Evolutionary conservation across 148 eudicot species (phyloP).

Genomic region (Amaranthus cruentus): DNA sequence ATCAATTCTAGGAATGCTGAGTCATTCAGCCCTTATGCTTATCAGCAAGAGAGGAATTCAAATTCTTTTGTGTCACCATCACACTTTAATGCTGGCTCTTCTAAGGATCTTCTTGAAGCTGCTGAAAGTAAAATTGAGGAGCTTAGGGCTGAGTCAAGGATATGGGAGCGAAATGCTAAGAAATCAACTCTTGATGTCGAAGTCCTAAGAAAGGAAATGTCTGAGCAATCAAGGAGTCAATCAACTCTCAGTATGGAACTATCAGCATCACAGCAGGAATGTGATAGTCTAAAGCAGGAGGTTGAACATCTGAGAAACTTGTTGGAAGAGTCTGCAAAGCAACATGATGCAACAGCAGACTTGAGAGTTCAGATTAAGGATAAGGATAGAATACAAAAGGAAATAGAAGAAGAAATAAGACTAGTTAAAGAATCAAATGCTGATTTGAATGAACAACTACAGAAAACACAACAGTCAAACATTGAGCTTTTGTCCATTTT

Average conservation of each 20-base stretch:
- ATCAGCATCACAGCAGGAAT: slow-evolving; percentile 51
- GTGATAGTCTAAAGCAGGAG: slow-evolving; percentile 55
- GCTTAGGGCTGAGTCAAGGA: slow-evolving; percentile 62
- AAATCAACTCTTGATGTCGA: slow-evolving; percentile 62
- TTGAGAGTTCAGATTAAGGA: slow-evolving; percentile 33
- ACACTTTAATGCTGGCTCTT: slow-evolving; percentile 37
- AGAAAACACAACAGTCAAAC: slow-evolving; percentile 79
- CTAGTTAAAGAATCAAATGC: slow-evolving; percentile 55
- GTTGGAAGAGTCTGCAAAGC: slow-evolving; percentile 38
- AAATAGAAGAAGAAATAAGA: slow-evolving; percentile 65
- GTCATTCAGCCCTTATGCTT: slow-evolving; percentile 23
- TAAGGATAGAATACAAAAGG: slow-evolving; percentile 39
- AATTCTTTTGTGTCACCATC: slow-evolving; percentile 32
- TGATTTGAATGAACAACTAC: slow-evolving; percentile 53
- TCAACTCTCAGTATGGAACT: slow-evolving; percentile 59
- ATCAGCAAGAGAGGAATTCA: slow-evolving; percentile 32
- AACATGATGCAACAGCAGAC: slow-evolving; percentile 30
- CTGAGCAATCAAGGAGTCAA: slow-evolving; percentile 53
- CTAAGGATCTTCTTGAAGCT: slow-evolving; percentile 62
- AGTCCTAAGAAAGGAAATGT: slow-evolving; percentile 46
- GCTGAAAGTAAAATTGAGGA: slow-evolving; percentile 71
- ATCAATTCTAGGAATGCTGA: slow-evolving; percentile 29
- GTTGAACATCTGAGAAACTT: slow-evolving; percentile 39
- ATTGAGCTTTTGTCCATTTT: slow-evolving; percentile 75
- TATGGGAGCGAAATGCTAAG: slow-evolving; percentile 79